A percentile compares a stretch with the other conserved stretches of the same genome.
Conservation (phyloP, 2,329 filamentous ascomycete species). For the Aspergillus flavus region DNA sequence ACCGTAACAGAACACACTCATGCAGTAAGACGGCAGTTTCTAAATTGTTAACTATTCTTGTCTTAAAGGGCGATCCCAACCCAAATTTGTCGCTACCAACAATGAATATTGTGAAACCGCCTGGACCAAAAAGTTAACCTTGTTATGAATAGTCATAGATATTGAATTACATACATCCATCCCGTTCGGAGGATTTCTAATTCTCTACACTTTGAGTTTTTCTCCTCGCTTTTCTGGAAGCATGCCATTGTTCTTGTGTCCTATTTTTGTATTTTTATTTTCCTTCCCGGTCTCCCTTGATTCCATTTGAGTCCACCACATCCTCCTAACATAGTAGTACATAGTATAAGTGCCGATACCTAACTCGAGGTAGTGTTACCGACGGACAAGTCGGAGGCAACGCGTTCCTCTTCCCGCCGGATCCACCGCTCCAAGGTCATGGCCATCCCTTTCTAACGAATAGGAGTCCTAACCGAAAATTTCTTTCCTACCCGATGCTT, state of each 20-base stretch:
- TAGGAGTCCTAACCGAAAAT: constrained; percentile 3
- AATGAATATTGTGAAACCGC: not conserved
- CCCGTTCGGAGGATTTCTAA: not conserved
- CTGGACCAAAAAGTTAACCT: not conserved
- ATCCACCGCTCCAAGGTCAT: not conserved
- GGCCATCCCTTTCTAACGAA: not conserved
- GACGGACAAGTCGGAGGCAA: constrained; percentile 1
- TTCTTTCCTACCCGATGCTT: not conserved
- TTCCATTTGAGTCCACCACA: not conserved
- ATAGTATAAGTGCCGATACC: not conserved
- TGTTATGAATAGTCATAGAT: not conserved
- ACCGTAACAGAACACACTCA: not conserved
- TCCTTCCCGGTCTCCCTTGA: not conserved
- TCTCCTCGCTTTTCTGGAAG: not conserved
- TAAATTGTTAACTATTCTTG: not conserved
- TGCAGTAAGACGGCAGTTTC: not conserved
- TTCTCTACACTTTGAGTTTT: not conserved
- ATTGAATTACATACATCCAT: not conserved
- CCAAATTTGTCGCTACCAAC: not conserved
- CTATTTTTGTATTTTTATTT: not conserved
- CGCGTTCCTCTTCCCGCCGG: not conserved
- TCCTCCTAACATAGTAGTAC: not conserved
- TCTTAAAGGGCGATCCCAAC: not conserved
- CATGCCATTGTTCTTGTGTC: not conserved
- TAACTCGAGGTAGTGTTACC: not conserved